Conservation (phyloP, 352 stramenopile species). For the Bremia lactucae region DNA sequence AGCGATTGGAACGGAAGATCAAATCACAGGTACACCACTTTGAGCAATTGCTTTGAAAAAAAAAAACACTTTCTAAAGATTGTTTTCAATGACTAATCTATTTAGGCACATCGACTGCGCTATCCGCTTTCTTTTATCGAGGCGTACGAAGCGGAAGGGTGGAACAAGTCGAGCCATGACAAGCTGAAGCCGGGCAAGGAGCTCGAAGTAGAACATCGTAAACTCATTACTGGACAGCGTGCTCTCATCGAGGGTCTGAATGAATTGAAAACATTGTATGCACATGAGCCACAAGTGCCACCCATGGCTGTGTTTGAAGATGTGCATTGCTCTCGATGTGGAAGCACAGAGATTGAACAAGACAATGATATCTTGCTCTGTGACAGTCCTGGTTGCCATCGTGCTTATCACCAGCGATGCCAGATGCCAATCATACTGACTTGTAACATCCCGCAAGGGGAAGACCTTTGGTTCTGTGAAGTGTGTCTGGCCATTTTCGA, state of each 20-base stretch:
- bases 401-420: slow-evolving; percentile 75
- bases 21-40: slow-evolving; percentile 34
- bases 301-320: slow-evolving; percentile 34
- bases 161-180: slow-evolving; percentile 58
- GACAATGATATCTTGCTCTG: slow-evolving; percentile 83
- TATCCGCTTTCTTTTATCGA: slow-evolving; percentile 75
- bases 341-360: slow-evolving; percentile 40
- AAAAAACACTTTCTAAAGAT: background rate
- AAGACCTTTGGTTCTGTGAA: slow-evolving; percentile 73
- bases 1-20: slow-evolving; percentile 26
- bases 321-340: slow-evolving; percentile 73
- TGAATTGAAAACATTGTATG: slow-evolving; percentile 30
- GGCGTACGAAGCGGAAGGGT: slow-evolving; percentile 75
- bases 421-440: slow-evolving; percentile 51
- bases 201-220: slow-evolving; percentile 34
- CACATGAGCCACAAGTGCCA: slow-evolving; percentile 40
- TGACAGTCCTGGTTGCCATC: slow-evolving; percentile 58
- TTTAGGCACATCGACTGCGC: slow-evolving; percentile 38
- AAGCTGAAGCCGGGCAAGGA: slow-evolving; percentile 78
- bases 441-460: slow-evolving; percentile 45
- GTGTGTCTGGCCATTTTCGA: slow-evolving; percentile 71
- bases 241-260: slow-evolving; percentile 33
- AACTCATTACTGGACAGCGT: slow-evolving; percentile 47
- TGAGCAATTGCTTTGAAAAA: too few relatives aligned
- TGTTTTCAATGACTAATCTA: background rate